Percentiles rank a stretch among this genome's conserved stretches.
Conservation (phyloP, 306 rosid genomes). For the Begonia peltatifolia region DNA sequence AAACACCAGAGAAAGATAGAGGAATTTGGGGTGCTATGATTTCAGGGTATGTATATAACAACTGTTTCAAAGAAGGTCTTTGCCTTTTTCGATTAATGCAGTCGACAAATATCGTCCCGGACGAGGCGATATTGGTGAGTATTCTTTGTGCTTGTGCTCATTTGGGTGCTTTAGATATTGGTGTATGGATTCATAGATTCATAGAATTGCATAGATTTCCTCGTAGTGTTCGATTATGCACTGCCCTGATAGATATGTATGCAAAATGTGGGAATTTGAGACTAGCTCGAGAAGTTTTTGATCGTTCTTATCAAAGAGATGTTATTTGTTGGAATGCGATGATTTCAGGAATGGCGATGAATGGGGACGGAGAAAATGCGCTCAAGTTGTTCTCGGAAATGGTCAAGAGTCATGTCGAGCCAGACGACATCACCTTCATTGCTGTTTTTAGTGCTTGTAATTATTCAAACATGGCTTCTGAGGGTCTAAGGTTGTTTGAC, state of each 20-base stretch:
- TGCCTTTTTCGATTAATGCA: constrained; percentile 48
- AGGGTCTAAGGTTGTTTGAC: constrained; percentile 34
- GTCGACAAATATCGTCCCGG: constrained; percentile 30
- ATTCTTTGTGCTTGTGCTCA: constrained; percentile 72
- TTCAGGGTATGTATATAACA: constrained; percentile 60
- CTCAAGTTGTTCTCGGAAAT: constrained; percentile 36
- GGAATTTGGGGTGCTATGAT: constrained; percentile 89
- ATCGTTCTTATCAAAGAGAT: constrained; percentile 30
- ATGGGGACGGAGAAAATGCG: constrained; percentile 55
- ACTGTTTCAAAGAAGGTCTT: constrained; percentile 67
- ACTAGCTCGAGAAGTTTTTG: constrained; percentile 30
- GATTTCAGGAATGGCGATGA: constrained; percentile 62
- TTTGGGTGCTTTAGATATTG: constrained; percentile 47
- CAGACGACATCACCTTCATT: constrained; percentile 66
- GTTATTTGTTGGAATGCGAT: constrained; percentile 62
- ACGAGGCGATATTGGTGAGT: constrained; percentile 56
- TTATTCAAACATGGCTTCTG: constrained; percentile 43
- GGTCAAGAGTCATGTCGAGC: constrained; percentile 29
- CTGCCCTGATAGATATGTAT: constrained; percentile 67
- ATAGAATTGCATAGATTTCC: constrained; percentile 19
- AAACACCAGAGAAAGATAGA: constrained; percentile 48
- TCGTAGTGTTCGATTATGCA: constrained; percentile 28
- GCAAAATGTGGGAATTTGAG: constrained; percentile 63
- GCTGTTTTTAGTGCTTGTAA: constrained; percentile 67
- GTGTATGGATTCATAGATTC: constrained; percentile 54